These are phyloP conservation scores for Amorphotheca resinae DNA, from an alignment of 495 filamentous ascomycete species.

Conservation along the genomic window DNA sequence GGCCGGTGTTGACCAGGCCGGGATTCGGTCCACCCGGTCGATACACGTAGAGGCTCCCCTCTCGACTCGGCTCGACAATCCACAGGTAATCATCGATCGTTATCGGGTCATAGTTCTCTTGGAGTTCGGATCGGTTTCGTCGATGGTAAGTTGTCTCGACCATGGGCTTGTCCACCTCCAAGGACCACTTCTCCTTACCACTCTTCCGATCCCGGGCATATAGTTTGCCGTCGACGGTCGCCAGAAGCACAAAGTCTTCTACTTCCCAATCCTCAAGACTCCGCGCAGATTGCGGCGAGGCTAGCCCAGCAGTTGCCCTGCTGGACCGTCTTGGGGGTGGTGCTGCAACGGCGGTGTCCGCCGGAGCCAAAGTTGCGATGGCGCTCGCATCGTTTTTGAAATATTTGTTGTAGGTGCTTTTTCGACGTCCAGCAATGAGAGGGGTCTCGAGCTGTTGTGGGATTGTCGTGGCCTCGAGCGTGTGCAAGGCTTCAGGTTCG, in stretches of 20 bases:
- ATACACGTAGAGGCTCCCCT: conserved; percentile 85
- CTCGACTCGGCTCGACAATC: conserved; percentile 87
- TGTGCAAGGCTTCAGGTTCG: conserved; percentile 16
- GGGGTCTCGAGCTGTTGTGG: conserved; percentile 22
- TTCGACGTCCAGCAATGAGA: conserved; percentile 14
- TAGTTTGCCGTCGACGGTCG: conserved; percentile 95
- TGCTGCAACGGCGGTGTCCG: conserved; percentile 69
- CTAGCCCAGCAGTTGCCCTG: conserved; percentile 52
- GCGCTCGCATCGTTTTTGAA: conserved; percentile 63
- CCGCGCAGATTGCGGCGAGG: conserved; percentile 79
- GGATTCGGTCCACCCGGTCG: conserved; percentile 53
- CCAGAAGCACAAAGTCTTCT: conserved; percentile 98
- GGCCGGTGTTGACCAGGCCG: conserved; percentile 65
- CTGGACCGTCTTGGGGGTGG: conserved; percentile 55
- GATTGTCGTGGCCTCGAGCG: conserved; percentile 18
- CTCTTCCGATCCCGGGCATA: conserved; percentile 85
- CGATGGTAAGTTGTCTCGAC: conserved; percentile 81
- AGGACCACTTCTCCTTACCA: conserved; percentile 69
- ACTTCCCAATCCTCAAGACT: conserved; percentile 97
- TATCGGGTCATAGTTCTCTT: conserved; percentile 32
- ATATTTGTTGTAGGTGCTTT: conserved; percentile 24
- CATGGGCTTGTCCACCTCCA: conserved; percentile 72
- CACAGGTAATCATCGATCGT: conserved; percentile 74
- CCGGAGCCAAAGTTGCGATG: conserved; percentile 89
- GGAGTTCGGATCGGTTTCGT: conserved; percentile 48